These are phyloP conservation scores for Xylariaceae sp. DNA, from an alignment of 2,329 filamentous ascomycete species.

Conservation along the genomic window DNA sequence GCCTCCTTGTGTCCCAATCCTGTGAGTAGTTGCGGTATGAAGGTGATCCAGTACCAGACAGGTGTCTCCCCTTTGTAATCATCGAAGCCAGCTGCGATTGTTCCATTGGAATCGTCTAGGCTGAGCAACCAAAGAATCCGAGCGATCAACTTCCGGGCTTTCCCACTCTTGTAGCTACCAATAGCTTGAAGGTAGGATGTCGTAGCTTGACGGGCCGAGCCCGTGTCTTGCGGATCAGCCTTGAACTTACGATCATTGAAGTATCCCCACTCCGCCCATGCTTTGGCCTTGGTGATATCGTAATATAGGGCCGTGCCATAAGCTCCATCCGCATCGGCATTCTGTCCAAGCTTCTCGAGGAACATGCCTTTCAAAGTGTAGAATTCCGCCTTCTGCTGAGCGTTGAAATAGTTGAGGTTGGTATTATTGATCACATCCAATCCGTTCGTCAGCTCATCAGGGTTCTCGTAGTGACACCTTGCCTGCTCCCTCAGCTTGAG, in stretches of 20 bases:
- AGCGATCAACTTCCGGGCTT: constrained; percentile 89
- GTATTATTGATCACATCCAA: constrained; percentile 99
- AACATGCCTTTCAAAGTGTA: constrained; percentile 99
- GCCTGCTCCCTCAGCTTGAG: constrained; percentile 97
- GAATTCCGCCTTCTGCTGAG: constrained; percentile 96
- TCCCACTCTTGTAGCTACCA: constrained; percentile 94
- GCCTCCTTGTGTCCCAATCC: constrained; percentile 91
- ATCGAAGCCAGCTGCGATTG: constrained; percentile 82
- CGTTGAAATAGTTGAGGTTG: constrained; percentile 96
- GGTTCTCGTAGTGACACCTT: constrained; percentile 97
- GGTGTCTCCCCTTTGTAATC: constrained; percentile 97
- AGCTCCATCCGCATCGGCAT: constrained; percentile 86
- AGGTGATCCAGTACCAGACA: constrained; percentile 99
- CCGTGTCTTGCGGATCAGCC: constrained; percentile 77
- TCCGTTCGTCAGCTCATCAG: constrained; percentile 84
- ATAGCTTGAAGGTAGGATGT: constrained; percentile 96
- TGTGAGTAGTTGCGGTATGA: constrained; percentile 92
- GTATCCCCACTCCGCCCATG: constrained; percentile 98
- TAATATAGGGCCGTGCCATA: constrained; percentile 96
- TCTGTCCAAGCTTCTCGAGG: constrained; percentile 86
- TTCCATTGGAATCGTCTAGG: constrained; percentile 82
- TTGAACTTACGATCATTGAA: constrained; percentile 98
- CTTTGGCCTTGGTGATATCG: constrained; percentile 91
- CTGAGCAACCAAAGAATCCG: constrained; percentile 94
- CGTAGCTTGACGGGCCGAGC: constrained; percentile 83